phyloP scores from a whole-genome alignment of 2,329 filamentous ascomycete genomes.

The Gaeumannomyces sp. region DNA sequence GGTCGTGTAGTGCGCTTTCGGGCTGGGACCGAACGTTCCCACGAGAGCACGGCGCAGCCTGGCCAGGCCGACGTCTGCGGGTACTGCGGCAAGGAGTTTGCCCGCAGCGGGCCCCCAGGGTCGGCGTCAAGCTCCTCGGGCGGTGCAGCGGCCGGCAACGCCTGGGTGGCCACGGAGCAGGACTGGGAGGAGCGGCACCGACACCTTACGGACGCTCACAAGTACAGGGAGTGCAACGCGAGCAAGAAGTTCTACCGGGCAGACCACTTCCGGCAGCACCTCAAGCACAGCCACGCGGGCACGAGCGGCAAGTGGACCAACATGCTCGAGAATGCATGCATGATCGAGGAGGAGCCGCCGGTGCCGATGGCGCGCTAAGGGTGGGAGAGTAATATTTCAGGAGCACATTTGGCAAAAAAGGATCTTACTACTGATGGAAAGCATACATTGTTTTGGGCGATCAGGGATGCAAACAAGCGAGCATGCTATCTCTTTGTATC shows the following conservation, averaged over 20 bases:
- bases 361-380: slow-evolving; percentile 27
- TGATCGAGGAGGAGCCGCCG: slow-evolving; percentile 77
- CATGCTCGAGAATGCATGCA: slow-evolving; percentile 92
- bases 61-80: slow-evolving; percentile 77
- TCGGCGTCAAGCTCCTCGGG: slow-evolving; percentile 13
- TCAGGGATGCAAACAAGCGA: too few relatives aligned
- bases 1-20: slow-evolving; percentile 87
- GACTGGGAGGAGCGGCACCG: slow-evolving; percentile 85
- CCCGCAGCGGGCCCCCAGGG: slow-evolving; percentile 35
- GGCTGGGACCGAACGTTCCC: slow-evolving; percentile 77
- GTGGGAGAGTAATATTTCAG: not conserved
- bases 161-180: slow-evolving; percentile 59
- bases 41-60: slow-evolving; percentile 64
- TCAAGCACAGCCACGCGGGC: slow-evolving; percentile 95
- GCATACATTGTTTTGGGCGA: too few relatives aligned
- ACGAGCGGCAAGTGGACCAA: slow-evolving; percentile 99
- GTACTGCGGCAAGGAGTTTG: slow-evolving; percentile 91
- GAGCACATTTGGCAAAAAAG: not conserved
- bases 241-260: slow-evolving; percentile 97
- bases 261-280: slow-evolving; percentile 94
- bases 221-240: slow-evolving; percentile 96
- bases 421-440: not conserved
- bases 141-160: slow-evolving; percentile 20
- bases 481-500: too few relatives aligned
- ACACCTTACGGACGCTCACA: slow-evolving; percentile 87